phyloP scores from a whole-genome alignment of 495 filamentous ascomycete genomes.

The Xylaria bambusicola region DNA sequence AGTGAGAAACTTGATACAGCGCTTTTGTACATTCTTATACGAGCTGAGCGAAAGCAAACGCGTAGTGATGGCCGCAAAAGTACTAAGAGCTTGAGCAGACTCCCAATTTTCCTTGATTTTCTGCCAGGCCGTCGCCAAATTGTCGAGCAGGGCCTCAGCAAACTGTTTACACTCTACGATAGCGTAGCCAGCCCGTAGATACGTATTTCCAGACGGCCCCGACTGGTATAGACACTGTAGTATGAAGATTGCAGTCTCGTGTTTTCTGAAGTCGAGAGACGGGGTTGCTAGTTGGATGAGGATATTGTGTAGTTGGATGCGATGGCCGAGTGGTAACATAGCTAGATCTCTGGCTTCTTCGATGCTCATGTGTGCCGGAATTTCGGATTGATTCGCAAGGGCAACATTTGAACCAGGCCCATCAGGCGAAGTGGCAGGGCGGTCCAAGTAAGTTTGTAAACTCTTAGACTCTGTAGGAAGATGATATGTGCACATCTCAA shows the following conservation, averaged over 20 bases:
- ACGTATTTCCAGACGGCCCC: conserved; percentile 31
- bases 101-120: conserved; percentile 51
- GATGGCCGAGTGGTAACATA: conserved; percentile 47
- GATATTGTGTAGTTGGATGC: conserved; percentile 59
- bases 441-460: conserved; percentile 42
- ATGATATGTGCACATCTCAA: conserved; percentile 38
- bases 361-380: conserved; percentile 45
- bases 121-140: conserved; percentile 22
- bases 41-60: conserved; percentile 38
- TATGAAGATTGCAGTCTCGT: conserved; percentile 47
- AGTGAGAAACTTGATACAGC: too few species aligned
- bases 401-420: conserved; percentile 45
- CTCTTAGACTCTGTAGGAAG: conserved; percentile 25
- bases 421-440: conserved; percentile 26
- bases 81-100: conserved; percentile 34
- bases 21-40: not conserved
- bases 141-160: conserved; percentile 2
- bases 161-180: conserved; percentile 7
- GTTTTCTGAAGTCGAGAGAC: conserved; percentile 48
- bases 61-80: conserved; percentile 34
- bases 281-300: conserved; percentile 50
- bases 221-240: conserved; percentile 54
- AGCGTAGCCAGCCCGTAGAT: conserved; percentile 9
- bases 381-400: conserved; percentile 47
- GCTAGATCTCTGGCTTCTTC: conserved; percentile 55